A percentile compares a stretch with the other conserved stretches of the same genome.
Evolutionary conservation across 139 green algal genomes (phyloP).

Genomic region (Medakamo hakoo): DNA sequence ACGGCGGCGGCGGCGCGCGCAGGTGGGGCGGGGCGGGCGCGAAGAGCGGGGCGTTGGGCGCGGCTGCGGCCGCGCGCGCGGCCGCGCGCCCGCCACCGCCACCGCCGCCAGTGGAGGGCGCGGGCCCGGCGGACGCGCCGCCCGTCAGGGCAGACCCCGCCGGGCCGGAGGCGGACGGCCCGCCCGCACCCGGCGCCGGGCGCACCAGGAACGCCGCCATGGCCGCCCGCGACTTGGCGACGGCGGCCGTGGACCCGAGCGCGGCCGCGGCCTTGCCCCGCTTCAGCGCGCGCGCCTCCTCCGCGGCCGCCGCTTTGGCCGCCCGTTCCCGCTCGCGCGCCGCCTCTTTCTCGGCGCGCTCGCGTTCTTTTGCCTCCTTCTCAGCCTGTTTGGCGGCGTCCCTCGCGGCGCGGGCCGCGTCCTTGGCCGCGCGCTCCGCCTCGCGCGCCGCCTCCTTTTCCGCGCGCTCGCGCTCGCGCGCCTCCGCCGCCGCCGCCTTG

Average conservation of each 20-base stretch:
- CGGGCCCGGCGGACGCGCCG: too few relatives aligned
- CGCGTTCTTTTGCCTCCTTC: too few relatives aligned
- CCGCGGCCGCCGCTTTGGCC: background rate
- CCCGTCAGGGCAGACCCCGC: too few relatives aligned
- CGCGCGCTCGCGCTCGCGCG: too few relatives aligned
- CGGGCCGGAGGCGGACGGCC: too few relatives aligned
- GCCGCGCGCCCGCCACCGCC: too few relatives aligned
- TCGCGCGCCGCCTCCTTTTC: background rate
- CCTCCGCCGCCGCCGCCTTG: background rate
- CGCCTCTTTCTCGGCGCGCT: too few relatives aligned
- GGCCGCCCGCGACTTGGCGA: background rate
- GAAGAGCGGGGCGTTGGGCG: background rate
- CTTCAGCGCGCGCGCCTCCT: background rate
- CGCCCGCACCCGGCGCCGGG: too few relatives aligned
- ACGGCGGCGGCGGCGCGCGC: too few relatives aligned
- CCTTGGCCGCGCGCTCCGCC: background rate
- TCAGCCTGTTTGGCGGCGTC: background rate
- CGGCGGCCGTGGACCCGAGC: background rate
- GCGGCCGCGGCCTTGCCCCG: too few relatives aligned
- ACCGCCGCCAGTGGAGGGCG: background rate
- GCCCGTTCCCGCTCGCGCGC: too few relatives aligned
- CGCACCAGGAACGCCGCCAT: background rate
- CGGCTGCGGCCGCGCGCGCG: too few relatives aligned
- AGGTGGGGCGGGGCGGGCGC: background rate
- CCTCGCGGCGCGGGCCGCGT: background rate